These are phyloP conservation scores for Plasmodium sp. DNA, from an alignment of 169 alveolate genomes.

Conservation along the genomic window DNA sequence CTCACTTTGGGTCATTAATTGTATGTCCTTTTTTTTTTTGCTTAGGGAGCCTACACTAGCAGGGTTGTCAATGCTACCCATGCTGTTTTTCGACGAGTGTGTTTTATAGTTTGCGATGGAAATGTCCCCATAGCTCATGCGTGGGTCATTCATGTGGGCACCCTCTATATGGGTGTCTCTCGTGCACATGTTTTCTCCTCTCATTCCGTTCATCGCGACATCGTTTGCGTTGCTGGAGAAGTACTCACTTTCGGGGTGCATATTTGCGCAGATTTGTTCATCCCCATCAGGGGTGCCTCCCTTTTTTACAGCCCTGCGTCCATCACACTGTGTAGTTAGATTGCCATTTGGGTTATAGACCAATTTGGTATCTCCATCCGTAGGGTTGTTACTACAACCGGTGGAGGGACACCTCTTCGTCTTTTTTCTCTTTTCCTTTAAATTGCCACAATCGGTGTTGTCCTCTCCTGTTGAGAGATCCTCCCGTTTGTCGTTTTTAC, in stretches of 20 bases:
- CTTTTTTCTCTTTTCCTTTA: not conserved
- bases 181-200: not conserved
- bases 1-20: not conserved
- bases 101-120: not conserved
- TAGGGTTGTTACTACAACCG: not conserved
- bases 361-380: not conserved
- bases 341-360: not conserved
- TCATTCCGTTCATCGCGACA: not conserved
- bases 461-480: not conserved
- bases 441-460: not conserved
- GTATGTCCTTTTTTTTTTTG: not conserved
- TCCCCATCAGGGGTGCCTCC: not conserved
- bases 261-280: not conserved
- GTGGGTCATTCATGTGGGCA: not conserved
- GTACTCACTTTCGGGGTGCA: not conserved
- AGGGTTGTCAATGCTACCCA: not conserved
- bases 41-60: not conserved
- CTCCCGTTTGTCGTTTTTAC: not conserved
- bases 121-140: not conserved
- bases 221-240: not conserved
- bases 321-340: not conserved
- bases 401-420: not conserved
- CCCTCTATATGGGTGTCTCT: not conserved
- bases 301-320: not conserved
- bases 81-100: not conserved